Base-by-base conservation (phyloP, 768 basidiomycete genomes). In the Lactifluus subvellereus region DNA sequence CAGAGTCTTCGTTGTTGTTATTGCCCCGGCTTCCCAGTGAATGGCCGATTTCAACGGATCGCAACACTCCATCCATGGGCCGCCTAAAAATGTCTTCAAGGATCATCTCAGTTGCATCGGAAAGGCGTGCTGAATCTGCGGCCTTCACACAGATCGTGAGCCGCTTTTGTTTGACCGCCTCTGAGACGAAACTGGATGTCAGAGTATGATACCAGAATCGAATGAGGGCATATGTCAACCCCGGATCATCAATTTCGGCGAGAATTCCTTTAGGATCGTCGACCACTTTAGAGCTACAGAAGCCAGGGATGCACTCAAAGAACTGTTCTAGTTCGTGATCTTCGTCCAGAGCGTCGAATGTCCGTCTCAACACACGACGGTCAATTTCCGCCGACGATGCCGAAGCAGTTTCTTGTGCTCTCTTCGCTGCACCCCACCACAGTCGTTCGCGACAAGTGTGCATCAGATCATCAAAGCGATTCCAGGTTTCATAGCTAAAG, bases 271-370 rank as follows among this genome's bases (percentile, higher is more conserved):
- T 27, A 2, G 27, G 27, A 64, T 64, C 37, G 54, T 13, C 20
- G 4, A 62, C 18, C 9, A 14, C 27, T 0, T 6, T 10, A 6
- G 62, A 54, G n/a, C 1, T 7, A 43, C 52, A 64, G 16, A 64
- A 48, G 11, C 37, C 30, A 30, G 62, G 62, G 9, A 64, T 9
- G 9, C 38, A 57, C 5, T 58, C 62, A 10, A 59, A 59, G 30
- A 64, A 64, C 32, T 59, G 22, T 18, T 64, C 62, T 4, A 59
- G 38, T 35, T 64, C 62, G 1, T 3, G 11, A 37, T 64, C 62
- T 49, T 64, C 57, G 4, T 59, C 57, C 30, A 64, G 35, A 6
- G 53, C 14, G 0, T 43, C 20, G 32, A 64, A 54, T 4, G 38
- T 59, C 62, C 62, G 59, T 10, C 14, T 18, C 32, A 64, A 35